phyloP scores from a whole-genome alignment of 2,329 filamentous ascomycete genomes.

The Myriangium duriaei region DNA sequence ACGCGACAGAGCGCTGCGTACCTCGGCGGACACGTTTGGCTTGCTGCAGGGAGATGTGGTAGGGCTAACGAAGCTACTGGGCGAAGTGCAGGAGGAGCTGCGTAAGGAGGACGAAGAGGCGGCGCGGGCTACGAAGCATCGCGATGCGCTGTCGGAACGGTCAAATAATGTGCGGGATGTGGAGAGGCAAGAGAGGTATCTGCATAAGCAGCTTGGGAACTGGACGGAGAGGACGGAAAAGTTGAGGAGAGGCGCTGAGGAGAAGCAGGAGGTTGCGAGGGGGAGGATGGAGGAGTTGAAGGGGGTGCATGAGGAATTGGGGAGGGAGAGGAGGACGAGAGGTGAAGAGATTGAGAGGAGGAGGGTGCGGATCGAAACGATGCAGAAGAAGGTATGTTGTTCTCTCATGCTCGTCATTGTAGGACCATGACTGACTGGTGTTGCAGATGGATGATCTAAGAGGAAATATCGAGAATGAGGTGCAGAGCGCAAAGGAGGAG shows the following conservation, averaged over 20 bases:
- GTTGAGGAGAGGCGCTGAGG: slow-evolving; percentile 64
- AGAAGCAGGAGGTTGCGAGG: slow-evolving; percentile 70
- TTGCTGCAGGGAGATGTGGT: slow-evolving; percentile 77
- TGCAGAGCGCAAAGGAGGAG: slow-evolving; percentile 80
- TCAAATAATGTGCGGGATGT: slow-evolving; percentile 85
- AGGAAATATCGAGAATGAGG: slow-evolving; percentile 91
- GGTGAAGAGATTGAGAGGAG: slow-evolving; percentile 84
- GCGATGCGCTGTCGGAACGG: slow-evolving; percentile 76
- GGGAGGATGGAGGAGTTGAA: slow-evolving; percentile 83
- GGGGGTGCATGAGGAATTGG: slow-evolving; percentile 64
- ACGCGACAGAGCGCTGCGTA: slow-evolving; percentile 78
- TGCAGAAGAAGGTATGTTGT: slow-evolving; percentile 79
- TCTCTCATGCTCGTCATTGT: not conserved
- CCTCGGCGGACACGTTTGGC: slow-evolving; percentile 77
- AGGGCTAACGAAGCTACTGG: slow-evolving; percentile 75
- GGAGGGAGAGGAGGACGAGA: slow-evolving; percentile 75
- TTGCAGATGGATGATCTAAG: slow-evolving; percentile 88
- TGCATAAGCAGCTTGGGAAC: slow-evolving; percentile 72
- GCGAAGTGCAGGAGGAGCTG: slow-evolving; percentile 75
- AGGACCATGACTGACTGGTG: slow-evolving; percentile 14
- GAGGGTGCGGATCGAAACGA: slow-evolving; percentile 90
- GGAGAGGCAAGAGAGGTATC: slow-evolving; percentile 71
- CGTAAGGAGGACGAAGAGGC: slow-evolving; percentile 86
- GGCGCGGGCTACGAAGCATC: slow-evolving; percentile 63
- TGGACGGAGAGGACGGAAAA: slow-evolving; percentile 81